Base-by-base conservation (phyloP, 2,329 filamentous ascomycete genomes). In the Leptographium procerum region DNA sequence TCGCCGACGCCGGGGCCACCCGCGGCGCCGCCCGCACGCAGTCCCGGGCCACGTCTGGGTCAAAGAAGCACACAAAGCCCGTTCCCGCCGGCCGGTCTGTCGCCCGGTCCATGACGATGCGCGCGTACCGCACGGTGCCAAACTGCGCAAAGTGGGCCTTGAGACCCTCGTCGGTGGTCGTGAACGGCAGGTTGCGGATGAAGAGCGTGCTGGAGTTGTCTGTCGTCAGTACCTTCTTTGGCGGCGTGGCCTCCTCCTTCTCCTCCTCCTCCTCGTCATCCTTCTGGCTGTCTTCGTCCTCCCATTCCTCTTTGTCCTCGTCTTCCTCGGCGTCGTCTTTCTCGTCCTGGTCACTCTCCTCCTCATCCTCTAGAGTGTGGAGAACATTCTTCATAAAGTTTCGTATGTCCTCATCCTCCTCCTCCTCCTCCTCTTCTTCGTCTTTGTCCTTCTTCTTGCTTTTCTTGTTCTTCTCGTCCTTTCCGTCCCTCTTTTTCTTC, bases 161-260 rank as follows among this genome's bases (percentile, higher is more conserved):
- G 51, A 99, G 81, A 54, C 84, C 80, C 56, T 91, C 86, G 66
- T 99, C 91, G 22, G 87, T 88, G 50, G 85, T 85, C 2, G 87
- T 91, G 71, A 95, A 99, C 0, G 95, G 92, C 14, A 99, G 76
- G 68, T 99, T 99, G 64, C 94, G 89, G 65, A 99, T 81, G 73
- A 99, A 99, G 16, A 97, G 72, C 0, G 91, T 96, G 40, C 83
- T 83, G 2, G 83, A 83, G 66, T 89, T 89, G 69, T 88, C 83
- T 19, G 76, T 72, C 67, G 61, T 68, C 66, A 60, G 70, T 60
- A n/a, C 65, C 65, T 71, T 66, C 47, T 72, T 69, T 65, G 51
- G 29, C 8, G 71, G 67, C 13, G 61, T 47, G 40, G 60, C 48
- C 31, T 58, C 48, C 34, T 60, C 64, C 13, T 61, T 47, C 45